Conservation (phyloP, 805 yeast species). For the Spencermartinsiella europaea region DNA sequence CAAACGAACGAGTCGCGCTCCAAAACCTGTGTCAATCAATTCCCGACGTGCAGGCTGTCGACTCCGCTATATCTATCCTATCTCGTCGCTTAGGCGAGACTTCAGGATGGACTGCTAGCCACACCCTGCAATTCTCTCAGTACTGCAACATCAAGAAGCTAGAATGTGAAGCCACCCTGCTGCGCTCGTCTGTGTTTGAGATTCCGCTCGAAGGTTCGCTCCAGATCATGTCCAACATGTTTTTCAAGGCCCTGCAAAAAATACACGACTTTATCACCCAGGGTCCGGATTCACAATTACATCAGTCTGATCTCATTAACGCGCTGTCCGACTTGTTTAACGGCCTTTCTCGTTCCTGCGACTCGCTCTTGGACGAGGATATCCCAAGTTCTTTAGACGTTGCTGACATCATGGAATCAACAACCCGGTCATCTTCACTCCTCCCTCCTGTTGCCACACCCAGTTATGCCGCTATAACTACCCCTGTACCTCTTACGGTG, state of each 20-base stretch:
- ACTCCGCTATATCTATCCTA: constrained; percentile 7
- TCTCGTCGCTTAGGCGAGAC: constrained; percentile 14
- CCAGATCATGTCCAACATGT: constrained; percentile 1
- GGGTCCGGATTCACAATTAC: neutral
- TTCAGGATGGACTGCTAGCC: constrained; percentile 19
- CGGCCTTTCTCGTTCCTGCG: neutral
- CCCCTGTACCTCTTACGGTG: neutral
- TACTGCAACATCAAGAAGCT: constrained; percentile 11
- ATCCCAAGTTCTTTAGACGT: neutral
- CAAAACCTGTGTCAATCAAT: neutral
- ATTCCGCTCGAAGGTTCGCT: constrained; percentile 4
- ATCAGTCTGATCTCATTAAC: neutral
- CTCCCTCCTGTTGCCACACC: neutral
- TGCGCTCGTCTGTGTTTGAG: neutral
- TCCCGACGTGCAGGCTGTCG: constrained; percentile 5
- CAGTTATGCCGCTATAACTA: neutral
- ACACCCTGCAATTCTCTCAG: constrained; percentile 13
- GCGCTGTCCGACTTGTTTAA: neutral
- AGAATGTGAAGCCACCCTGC: constrained; percentile 5
- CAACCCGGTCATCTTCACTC: neutral
- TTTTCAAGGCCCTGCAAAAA: neutral
- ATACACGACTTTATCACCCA: neutral
- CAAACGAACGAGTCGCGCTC: constrained; percentile 11
- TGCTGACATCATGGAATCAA: neutral
- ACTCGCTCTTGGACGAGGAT: neutral